These are phyloP conservation scores for Fomitiporia mediterranea DNA, from an alignment of 1,284 basidiomycete genomes.

Conservation along the genomic window DNA sequence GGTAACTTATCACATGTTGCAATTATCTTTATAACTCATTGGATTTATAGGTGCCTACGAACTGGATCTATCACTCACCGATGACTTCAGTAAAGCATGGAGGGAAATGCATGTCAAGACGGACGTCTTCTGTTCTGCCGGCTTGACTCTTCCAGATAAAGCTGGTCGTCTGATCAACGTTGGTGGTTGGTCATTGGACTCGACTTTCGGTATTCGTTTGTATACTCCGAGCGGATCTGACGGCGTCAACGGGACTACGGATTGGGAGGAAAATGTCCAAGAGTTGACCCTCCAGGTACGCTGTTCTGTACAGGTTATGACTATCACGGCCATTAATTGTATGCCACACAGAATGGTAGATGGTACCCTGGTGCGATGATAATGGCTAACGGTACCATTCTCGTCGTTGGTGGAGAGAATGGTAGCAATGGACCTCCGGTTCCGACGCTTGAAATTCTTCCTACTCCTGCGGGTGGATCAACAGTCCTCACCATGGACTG, in stretches of 20 bases:
- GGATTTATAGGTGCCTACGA: slow-evolving; percentile 65
- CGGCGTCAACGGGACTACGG: slow-evolving; percentile 59
- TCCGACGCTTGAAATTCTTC: slow-evolving; percentile 61
- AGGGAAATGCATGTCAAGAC: slow-evolving; percentile 68
- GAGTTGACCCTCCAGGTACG: slow-evolving; percentile 45
- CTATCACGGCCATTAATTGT: neutral
- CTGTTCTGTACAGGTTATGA: neutral
- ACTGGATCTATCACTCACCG: slow-evolving; percentile 53
- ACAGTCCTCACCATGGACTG: slow-evolving; percentile 42
- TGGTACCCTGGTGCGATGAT: slow-evolving; percentile 70
- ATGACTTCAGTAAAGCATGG: slow-evolving; percentile 56
- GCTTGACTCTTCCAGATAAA: slow-evolving; percentile 67
- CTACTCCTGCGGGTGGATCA: slow-evolving; percentile 38
- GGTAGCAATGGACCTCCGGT: slow-evolving; percentile 63
- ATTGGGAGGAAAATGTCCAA: slow-evolving; percentile 60
- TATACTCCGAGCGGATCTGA: slow-evolving; percentile 54
- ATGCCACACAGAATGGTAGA: slow-evolving; percentile 45
- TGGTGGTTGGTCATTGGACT: slow-evolving; percentile 61
- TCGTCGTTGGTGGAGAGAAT: slow-evolving; percentile 68
- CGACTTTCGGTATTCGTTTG: slow-evolving; percentile 63
- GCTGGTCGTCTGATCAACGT: slow-evolving; percentile 63
- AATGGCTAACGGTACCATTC: slow-evolving; percentile 62
- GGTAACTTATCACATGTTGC: no score
- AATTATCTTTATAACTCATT: neutral
- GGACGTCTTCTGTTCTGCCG: slow-evolving; percentile 74